phyloP scores from a whole-genome alignment of 306 rosid genomes.

The Quercus suber region DNA sequence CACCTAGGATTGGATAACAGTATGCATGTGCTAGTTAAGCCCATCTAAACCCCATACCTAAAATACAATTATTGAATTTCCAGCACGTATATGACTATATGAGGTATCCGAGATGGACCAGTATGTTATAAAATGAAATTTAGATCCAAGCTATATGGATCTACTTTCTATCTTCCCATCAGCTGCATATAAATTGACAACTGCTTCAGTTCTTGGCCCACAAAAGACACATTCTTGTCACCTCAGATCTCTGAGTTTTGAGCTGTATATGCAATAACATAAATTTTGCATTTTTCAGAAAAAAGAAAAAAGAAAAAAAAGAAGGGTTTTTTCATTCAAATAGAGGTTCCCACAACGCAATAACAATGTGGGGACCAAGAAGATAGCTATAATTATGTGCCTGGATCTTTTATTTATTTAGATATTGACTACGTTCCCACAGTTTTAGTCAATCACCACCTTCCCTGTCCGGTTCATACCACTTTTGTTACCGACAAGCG shows the following conservation, averaged over 20 bases:
- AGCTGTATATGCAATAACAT: background rate
- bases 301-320: too few species aligned
- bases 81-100: too few species aligned
- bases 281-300: background rate
- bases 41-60: too few species aligned
- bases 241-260: background rate
- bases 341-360: constrained; percentile 1
- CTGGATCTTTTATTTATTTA: background rate
- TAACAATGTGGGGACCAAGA: background rate
- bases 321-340: background rate
- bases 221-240: background rate
- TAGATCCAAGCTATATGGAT: background rate
- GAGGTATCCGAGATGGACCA: too few species aligned
- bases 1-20: too few species aligned
- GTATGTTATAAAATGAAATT: too few species aligned
- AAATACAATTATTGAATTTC: too few species aligned
- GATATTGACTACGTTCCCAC: too few species aligned
- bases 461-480: too few species aligned
- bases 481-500: too few species aligned
- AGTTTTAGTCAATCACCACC: too few species aligned
- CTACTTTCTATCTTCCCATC: background rate
- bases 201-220: background rate
- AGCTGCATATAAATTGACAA: background rate
- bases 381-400: background rate
- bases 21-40: too few species aligned